Evolutionary conservation across 441 rosid species (phyloP).

Genomic region (Eruca vesicaria): DNA sequence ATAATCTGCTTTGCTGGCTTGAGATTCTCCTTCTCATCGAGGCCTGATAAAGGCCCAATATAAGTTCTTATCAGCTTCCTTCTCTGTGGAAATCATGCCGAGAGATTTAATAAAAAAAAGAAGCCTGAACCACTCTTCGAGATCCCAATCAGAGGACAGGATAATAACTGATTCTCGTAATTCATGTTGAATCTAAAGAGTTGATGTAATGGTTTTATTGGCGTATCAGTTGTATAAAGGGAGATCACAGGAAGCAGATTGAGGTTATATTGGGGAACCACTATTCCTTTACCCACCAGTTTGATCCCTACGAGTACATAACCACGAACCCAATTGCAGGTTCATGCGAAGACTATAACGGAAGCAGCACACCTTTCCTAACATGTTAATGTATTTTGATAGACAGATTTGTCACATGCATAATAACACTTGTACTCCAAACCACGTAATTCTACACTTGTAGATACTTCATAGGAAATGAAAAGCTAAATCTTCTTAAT

Average conservation of each 20-base stretch:
- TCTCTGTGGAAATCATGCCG: not conserved
- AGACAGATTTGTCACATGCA: constrained; percentile 14
- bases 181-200: constrained; percentile 1
- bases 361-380: no score
- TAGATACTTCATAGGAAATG: constrained; percentile 2
- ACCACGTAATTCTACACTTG: not conserved
- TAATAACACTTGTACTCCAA: not conserved
- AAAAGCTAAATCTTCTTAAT: constrained; percentile 27
- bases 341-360: constrained; percentile 32
- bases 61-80: no score
- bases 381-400: not conserved
- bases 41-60: no score
- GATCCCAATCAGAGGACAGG: not conserved
- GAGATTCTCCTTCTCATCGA: no score
- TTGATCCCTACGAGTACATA: constrained; percentile 20
- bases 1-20: no score
- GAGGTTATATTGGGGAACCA: no score
- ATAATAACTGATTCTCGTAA: not conserved
- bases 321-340: constrained; percentile 34
- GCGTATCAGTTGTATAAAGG: constrained; percentile 49
- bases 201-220: constrained; percentile 9
- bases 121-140: not conserved
- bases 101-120: not conserved
- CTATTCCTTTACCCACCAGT: constrained; percentile 22
- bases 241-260: constrained; percentile 50